phyloP scores from a whole-genome alignment of 352 stramenopile genomes.

The Pythium scleroteichum region DNA sequence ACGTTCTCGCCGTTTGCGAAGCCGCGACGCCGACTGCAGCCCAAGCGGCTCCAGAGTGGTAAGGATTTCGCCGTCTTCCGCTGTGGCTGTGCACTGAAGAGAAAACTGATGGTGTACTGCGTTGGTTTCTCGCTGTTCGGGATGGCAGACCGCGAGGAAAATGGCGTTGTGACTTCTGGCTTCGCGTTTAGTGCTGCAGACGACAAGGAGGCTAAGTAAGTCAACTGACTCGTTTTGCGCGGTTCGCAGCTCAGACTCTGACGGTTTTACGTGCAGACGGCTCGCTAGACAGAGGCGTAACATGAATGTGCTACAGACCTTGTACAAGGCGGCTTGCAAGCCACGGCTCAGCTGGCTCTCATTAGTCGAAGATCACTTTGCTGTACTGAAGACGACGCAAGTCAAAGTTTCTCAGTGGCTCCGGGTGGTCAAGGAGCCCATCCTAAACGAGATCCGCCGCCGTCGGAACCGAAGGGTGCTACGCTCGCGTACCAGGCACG shows the following conservation, averaged over 20 bases:
- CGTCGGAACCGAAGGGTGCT: conserved; percentile 18
- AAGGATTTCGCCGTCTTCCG: neutral
- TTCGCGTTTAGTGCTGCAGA: conserved; percentile 22
- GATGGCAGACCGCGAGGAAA: conserved; percentile 6
- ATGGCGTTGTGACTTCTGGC: conserved; percentile 18
- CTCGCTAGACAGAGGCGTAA: conserved; percentile 20
- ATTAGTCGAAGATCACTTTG: conserved; percentile 28
- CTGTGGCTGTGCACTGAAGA: neutral
- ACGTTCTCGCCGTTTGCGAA: conserved; percentile 82
- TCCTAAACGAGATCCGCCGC: conserved; percentile 3
- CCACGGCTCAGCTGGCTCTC: conserved; percentile 23
- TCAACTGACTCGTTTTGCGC: neutral
- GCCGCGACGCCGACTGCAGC: conserved; percentile 24
- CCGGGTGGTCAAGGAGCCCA: conserved; percentile 22
- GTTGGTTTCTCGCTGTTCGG: neutral
- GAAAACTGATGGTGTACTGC: neutral
- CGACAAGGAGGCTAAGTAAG: conserved; percentile 14
- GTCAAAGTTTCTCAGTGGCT: conserved; percentile 19
- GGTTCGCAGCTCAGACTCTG: neutral
- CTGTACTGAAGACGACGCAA: conserved; percentile 12
- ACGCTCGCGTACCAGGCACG: conserved; percentile 27
- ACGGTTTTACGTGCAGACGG: conserved; percentile 1
- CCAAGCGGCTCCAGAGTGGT: conserved; percentile 19
- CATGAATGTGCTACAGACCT: conserved; percentile 23
- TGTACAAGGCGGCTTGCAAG: conserved; percentile 20